Evolutionary conservation across 306 rosid species (phyloP), one percentile per base, ranked within the genome.

Genomic region (Dalbergia cochinchinensis): DNA sequence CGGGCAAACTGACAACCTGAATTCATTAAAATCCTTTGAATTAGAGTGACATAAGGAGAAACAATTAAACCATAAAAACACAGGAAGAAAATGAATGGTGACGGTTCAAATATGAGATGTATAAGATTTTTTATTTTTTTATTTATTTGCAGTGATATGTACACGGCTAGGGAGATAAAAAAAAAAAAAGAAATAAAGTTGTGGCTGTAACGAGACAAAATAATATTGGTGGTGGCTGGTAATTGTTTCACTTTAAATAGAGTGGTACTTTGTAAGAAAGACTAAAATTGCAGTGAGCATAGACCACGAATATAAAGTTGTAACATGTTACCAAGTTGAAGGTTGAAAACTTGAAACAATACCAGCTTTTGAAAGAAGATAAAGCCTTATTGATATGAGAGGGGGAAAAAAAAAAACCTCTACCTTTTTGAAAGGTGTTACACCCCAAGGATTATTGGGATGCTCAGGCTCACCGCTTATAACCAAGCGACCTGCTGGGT

Each of bases 381-480:
- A 57, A 47, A 54, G 70, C 78, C 35, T 69, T 57, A 42, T 42
- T 51, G 51, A 26, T 26, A 26, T 62, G 61, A 42, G 57, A 42
- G 15, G 60, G 31, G 26, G 0, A 0, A 16, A 65, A 51, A 71
- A 16, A 44, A n/a, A 62, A 65, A 70, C 20, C 35, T 0, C 1
- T n/a, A 87, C 99, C 98, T 96, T 96, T 78, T 89, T 93, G 87
- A 93, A 96, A 80, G 99, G 91, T 37, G 99, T 91, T 53, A 96
- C 99, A 22, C 99, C 99, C 99, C 99, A 96, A 26, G 98, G 98
- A 81, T 96, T 96, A 80, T 90, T 88, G 20, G 83, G 86, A 86
- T 91, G 94, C 86, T 90, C 99, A 14, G 99, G 99, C 80, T 93
- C 99, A 59, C 99, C 99, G 57, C 93, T 93, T 74, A 96, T 90